Evolutionary conservation across 2,329 filamentous ascomycete species (phyloP), one percentile per base, ranked within the genome.

Genomic region (Myriosclerotinia scirpicola): DNA sequence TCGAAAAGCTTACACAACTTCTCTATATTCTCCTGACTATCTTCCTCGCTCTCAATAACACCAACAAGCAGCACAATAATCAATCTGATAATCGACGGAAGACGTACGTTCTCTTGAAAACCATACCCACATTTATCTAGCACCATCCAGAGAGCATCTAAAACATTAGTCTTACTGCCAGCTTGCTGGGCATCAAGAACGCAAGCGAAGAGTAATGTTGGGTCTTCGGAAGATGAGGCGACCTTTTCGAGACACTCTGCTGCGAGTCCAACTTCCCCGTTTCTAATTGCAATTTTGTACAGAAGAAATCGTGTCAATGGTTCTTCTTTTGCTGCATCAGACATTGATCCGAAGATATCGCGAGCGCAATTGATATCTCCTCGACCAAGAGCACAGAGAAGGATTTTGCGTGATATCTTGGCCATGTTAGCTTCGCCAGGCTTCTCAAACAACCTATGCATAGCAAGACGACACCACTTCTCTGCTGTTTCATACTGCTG

Each of bases 131-230:
- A 82, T 63, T 82, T 84, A 38, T 86, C 81, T 17, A 90, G 78
- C 1, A 92, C 80, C 67, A 83, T 81, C 70, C 85, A 84, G 56
- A 93, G 75, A 14, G 85, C 84, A 40, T 81, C 76, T 15, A 88
- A 78, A 2, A 88, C 85, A 69, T 89, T 86, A 0, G 80, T 69
- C 61, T 84, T 87, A 68, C 92, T 85, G 0, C 87, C 86, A 0
- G 80, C 80, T 69, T 86, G 81, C 60, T 93, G 87, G 3, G 92
- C 90, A 76, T 96, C 92, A 38, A 92, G 79, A 30, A 92, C 85
- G 72, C 93, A 97, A 1, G 92, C 90, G 70, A 93, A 92, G 0
- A 97, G 80, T 54, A 92, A 85, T 17, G 87, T 86, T 26, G 81
- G 80, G 44, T 88, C 84, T 30, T 83, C 81, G 0, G 80, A 75